Evolutionary conservation across 495 filamentous ascomycete species (phyloP).

Genomic region (Annulohypoxylon moriforme): DNA sequence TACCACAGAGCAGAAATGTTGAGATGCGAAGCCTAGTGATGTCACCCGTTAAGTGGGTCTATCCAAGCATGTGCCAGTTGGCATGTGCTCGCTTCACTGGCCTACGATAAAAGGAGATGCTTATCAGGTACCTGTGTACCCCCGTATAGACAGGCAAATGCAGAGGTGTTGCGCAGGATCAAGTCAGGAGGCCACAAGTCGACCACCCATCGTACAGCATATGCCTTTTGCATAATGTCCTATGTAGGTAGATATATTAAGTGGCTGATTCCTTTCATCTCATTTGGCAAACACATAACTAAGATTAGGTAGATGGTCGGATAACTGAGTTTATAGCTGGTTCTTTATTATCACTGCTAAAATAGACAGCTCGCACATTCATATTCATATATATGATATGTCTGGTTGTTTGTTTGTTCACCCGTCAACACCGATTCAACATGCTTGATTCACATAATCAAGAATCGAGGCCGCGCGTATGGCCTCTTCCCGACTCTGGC

Average conservation of each 20-base stretch:
- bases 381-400: conserved; percentile 20
- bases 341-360: conserved; percentile 38
- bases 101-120: conserved; percentile 14
- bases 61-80: conserved; percentile 38
- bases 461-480: conserved; percentile 10
- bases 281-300: background rate
- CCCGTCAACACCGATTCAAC: conserved; percentile 27
- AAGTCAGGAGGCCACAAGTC: conserved; percentile 5
- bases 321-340: conserved; percentile 7
- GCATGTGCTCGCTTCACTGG: conserved; percentile 37
- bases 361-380: conserved; percentile 30
- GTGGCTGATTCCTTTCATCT: background rate
- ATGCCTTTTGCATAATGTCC: background rate
- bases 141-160: background rate
- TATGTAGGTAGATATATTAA: background rate
- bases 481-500: background rate
- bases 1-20: conserved; percentile 10
- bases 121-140: conserved; percentile 4
- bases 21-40: conserved; percentile 32
- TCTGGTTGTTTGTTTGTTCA: no score
- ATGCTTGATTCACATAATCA: conserved; percentile 26
- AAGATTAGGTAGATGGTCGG: background rate
- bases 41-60: conserved; percentile 41
- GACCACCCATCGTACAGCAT: background rate
- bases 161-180: background rate